Conservation (phyloP, 1,284 basidiomycete species). For the Ustilago loliicola region DNA sequence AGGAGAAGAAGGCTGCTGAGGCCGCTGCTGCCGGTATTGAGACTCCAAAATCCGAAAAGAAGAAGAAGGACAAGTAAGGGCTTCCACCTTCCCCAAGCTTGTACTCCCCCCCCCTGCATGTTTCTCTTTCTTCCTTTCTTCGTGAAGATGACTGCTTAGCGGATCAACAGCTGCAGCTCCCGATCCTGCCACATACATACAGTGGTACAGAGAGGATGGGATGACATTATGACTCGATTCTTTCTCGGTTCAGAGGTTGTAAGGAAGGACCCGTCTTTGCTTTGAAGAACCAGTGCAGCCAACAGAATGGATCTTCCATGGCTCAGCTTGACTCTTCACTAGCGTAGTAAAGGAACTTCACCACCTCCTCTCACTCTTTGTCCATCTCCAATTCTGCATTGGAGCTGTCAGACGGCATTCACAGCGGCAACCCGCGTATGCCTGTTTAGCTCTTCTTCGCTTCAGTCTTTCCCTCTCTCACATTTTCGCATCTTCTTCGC, state of each 20-base stretch:
- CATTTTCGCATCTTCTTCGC: conserved; percentile 14
- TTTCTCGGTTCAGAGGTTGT: conserved; percentile 14
- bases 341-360: background rate
- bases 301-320: conserved; percentile 12
- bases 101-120: background rate
- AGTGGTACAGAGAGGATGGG: conserved; percentile 38
- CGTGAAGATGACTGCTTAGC: conserved; percentile 7
- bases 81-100: background rate
- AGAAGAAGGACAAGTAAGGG: conserved; percentile 65
- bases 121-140: background rate
- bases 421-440: conserved; percentile 55
- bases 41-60: conserved; percentile 58
- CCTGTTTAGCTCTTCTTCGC: background rate
- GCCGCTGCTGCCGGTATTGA: conserved; percentile 53
- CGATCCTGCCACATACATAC: conserved; percentile 32
- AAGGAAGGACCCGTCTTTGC: conserved; percentile 15
- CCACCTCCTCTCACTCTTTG: conserved; percentile 10
- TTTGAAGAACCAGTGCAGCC: background rate
- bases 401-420: conserved; percentile 20
- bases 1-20: conserved; percentile 69
- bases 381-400: background rate
- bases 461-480: background rate
- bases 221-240: conserved; percentile 14
- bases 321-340: background rate
- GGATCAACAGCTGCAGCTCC: conserved; percentile 21